These are phyloP conservation scores for Exserohilum rostratum DNA, from an alignment of 2,329 filamentous ascomycete genomes.

Conservation along the genomic window DNA sequence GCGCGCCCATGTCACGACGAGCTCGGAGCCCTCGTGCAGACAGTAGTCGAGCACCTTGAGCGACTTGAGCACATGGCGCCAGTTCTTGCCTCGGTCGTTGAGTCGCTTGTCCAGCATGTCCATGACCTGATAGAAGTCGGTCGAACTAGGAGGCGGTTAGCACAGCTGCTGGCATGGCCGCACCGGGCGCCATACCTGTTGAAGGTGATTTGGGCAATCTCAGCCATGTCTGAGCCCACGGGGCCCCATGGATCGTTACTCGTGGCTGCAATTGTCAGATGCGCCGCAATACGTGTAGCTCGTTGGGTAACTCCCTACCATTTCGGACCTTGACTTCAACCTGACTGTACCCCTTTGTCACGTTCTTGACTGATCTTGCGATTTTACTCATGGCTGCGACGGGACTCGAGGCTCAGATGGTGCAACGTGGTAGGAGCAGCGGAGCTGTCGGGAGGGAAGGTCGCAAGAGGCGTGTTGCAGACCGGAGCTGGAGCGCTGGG, in stretches of 20 bases:
- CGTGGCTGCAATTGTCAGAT: conserved; percentile 69
- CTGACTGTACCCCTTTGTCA: conserved; percentile 96
- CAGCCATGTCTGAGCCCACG: conserved; percentile 96
- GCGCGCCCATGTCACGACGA: conserved; percentile 96
- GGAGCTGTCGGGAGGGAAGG: conserved; percentile 13
- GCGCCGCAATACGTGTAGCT: background rate
- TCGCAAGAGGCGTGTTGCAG: conserved; percentile 13
- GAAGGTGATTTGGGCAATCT: conserved; percentile 97
- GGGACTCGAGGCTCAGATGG: background rate
- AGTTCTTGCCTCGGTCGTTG: conserved; percentile 99
- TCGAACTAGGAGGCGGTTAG: conserved; percentile 66
- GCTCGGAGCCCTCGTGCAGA: conserved; percentile 93
- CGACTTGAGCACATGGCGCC: conserved; percentile 96
- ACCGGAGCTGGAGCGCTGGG: conserved; percentile 13
- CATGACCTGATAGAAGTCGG: conserved; percentile 99
- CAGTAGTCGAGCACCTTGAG: conserved; percentile 98
- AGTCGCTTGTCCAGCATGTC: conserved; percentile 99
- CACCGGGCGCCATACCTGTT: conserved; percentile 73
- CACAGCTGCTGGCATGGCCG: conserved; percentile 14
- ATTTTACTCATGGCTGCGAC: conserved; percentile 83
- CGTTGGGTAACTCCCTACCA: conserved; percentile 23
- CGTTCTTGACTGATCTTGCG: conserved; percentile 96
- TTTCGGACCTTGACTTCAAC: conserved; percentile 89
- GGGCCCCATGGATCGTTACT: conserved; percentile 99
- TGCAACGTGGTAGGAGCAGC: background rate